These are phyloP conservation scores for Brassica rapa DNA, from an alignment of 345 rosid species.

Conservation along the genomic window DNA sequence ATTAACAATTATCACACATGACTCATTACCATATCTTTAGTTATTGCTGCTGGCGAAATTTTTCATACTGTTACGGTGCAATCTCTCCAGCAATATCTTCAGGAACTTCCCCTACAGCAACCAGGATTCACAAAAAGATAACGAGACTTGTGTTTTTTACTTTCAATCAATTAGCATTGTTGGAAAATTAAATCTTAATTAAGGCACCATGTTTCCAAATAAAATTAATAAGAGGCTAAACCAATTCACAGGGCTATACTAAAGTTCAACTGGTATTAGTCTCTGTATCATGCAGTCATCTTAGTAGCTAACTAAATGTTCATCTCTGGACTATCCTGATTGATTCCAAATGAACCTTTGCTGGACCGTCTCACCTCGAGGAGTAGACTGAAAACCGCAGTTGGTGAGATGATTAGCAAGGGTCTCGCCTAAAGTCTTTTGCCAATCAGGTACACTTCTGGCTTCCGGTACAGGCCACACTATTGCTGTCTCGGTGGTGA, in stretches of 20 bases:
- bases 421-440: conserved; percentile 73
- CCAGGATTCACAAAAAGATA: conserved; percentile 45
- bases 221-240: conserved; percentile 10
- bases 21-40: conserved; percentile 63
- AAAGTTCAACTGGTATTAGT: background rate
- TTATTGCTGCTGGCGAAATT: conserved; percentile 50
- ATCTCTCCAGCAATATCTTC: conserved; percentile 74
- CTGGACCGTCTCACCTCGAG: conserved; percentile 59
- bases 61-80: conserved; percentile 52
- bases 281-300: background rate
- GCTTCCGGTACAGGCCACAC: conserved; percentile 92
- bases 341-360: conserved; percentile 1
- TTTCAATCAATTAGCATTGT: conserved; percentile 10
- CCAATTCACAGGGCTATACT: background rate
- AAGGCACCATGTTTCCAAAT: background rate
- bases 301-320: conserved; percentile 20
- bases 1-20: conserved; percentile 29
- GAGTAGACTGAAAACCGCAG: conserved; percentile 83
- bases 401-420: conserved; percentile 85
- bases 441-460: conserved; percentile 73
- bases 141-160: conserved; percentile 22
- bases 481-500: conserved; percentile 87
- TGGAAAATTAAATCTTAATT: conserved; percentile 3
- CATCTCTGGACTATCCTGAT: conserved; percentile 10
- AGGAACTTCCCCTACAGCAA: conserved; percentile 75